These are phyloP conservation scores for Coleophoma crateriformis DNA, from an alignment of 2,329 filamentous ascomycete genomes.

Conservation along the genomic window DNA sequence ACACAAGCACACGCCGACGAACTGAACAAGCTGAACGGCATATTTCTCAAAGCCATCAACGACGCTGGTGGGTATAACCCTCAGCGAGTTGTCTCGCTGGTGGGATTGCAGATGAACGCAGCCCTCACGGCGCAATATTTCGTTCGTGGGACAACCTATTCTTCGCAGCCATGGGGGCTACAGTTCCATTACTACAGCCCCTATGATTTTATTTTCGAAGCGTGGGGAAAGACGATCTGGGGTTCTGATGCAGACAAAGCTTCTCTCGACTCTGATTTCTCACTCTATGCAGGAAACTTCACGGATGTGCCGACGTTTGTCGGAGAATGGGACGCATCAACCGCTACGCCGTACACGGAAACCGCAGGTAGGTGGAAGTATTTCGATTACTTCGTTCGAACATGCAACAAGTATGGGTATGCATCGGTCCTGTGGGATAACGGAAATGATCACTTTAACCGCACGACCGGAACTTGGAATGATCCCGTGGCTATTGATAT, in stretches of 20 bases:
- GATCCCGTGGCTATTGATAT: conserved; percentile 44
- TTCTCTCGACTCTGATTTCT: conserved; percentile 41
- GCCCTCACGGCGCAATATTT: conserved; percentile 50
- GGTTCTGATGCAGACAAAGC: conserved; percentile 48
- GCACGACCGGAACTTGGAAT: conserved; percentile 40
- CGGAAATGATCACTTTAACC: conserved; percentile 48
- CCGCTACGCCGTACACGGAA: conserved; percentile 37
- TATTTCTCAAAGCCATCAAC: conserved; percentile 48
- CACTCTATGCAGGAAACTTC: conserved; percentile 46
- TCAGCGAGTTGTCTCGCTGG: conserved; percentile 49
- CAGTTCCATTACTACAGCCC: conserved; percentile 59
- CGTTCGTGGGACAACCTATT: conserved; percentile 38
- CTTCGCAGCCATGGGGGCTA: conserved; percentile 49
- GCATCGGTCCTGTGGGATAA: conserved; percentile 54
- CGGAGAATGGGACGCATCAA: conserved; percentile 50
- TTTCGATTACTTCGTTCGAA: conserved; percentile 46
- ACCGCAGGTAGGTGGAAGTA: conserved; percentile 52
- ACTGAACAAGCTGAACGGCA: conserved; percentile 49
- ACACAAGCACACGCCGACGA: conserved; percentile 43
- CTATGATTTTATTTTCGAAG: conserved; percentile 40
- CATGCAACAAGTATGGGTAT: conserved; percentile 42
- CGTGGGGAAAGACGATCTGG: conserved; percentile 57
- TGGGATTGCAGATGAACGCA: conserved; percentile 44
- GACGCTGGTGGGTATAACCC: conserved; percentile 50
- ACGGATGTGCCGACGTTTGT: conserved; percentile 48